phyloP scores from a whole-genome alignment of 768 basidiomycete genomes.

The Psilocybe cubensis region DNA sequence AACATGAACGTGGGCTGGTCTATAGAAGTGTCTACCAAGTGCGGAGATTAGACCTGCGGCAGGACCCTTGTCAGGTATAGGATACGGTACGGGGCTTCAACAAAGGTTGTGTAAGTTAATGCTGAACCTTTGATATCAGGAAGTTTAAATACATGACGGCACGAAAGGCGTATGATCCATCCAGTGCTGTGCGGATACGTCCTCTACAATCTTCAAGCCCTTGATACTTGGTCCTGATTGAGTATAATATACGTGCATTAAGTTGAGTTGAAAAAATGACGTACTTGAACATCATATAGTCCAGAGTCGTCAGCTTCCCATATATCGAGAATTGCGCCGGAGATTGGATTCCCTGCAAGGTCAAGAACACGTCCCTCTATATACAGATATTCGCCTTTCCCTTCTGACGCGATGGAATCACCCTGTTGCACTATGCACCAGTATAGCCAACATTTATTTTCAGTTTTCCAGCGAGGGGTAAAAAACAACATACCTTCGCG shows the following conservation, averaged over 20 bases:
- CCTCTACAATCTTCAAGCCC: slow-evolving; percentile 70
- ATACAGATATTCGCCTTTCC: slow-evolving; percentile 84
- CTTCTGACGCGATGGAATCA: slow-evolving; percentile 83
- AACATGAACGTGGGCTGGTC: slow-evolving; percentile 83
- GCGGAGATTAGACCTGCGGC: slow-evolving; percentile 62
- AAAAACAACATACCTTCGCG: slow-evolving; percentile 55
- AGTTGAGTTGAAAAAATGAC: not conserved
- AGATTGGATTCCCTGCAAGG: slow-evolving; percentile 66
- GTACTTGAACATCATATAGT: slow-evolving; percentile 42
- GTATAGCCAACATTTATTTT: not conserved
- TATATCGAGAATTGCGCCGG: slow-evolving; percentile 71
- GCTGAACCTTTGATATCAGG: not conserved
- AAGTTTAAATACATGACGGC: slow-evolving; percentile 58
- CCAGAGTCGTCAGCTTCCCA: slow-evolving; percentile 80
- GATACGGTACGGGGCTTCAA: slow-evolving; percentile 58
- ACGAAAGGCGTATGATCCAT: slow-evolving; percentile 72
- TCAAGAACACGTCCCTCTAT: slow-evolving; percentile 73
- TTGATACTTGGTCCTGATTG: slow-evolving; percentile 38
- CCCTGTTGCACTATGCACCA: slow-evolving; percentile 58
- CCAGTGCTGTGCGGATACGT: slow-evolving; percentile 54
- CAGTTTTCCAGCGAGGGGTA: not conserved
- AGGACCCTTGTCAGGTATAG: slow-evolving; percentile 81
- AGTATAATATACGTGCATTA: not conserved
- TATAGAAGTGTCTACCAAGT: slow-evolving; percentile 70
- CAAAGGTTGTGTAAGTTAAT: not conserved